These are phyloP conservation scores for Penicillium sp. DNA, from an alignment of 2,329 filamentous ascomycete genomes.

Conservation along the genomic window DNA sequence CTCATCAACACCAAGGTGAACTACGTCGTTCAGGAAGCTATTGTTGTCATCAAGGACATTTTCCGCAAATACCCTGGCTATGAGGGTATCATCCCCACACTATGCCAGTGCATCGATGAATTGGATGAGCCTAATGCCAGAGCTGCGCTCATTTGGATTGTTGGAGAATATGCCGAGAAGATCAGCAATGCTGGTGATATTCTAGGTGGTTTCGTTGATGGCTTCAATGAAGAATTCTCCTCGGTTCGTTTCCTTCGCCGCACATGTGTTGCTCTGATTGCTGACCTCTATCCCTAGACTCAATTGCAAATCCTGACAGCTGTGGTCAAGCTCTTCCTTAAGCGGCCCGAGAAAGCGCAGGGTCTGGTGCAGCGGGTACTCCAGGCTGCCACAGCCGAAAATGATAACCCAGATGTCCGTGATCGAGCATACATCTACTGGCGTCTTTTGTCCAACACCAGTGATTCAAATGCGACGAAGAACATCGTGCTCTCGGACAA, in stretches of 20 bases:
- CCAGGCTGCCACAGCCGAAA: slow-evolving; percentile 86
- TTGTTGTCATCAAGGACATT: slow-evolving; percentile 99
- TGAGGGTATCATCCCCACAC: slow-evolving; percentile 92
- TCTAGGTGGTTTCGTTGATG: slow-evolving; percentile 82
- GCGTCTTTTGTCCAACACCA: slow-evolving; percentile 76
- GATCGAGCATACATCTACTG: slow-evolving; percentile 98
- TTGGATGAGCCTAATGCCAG: slow-evolving; percentile 89
- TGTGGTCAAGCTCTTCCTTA: slow-evolving; percentile 94
- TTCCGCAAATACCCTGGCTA: slow-evolving; percentile 96
- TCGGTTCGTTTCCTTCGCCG: slow-evolving; percentile 57
- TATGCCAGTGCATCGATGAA: slow-evolving; percentile 96
- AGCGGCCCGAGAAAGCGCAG: slow-evolving; percentile 90
- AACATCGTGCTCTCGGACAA: slow-evolving; percentile 90
- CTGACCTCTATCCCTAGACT: slow-evolving; percentile 57
- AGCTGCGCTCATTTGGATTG: slow-evolving; percentile 94
- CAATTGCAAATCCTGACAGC: slow-evolving; percentile 96
- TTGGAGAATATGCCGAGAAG: slow-evolving; percentile 98
- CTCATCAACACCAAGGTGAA: slow-evolving; percentile 97
- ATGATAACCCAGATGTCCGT: slow-evolving; percentile 95
- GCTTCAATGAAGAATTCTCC: slow-evolving; percentile 93
- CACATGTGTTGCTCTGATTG: too few relatives aligned
- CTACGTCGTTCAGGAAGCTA: slow-evolving; percentile 96
- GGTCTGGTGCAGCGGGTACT: slow-evolving; percentile 90
- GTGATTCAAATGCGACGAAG: slow-evolving; percentile 86
- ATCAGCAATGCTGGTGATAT: slow-evolving; percentile 99